These are phyloP conservation scores for Aspergillus biplanus DNA, from an alignment of 495 filamentous ascomycete species.

Conservation along the genomic window DNA sequence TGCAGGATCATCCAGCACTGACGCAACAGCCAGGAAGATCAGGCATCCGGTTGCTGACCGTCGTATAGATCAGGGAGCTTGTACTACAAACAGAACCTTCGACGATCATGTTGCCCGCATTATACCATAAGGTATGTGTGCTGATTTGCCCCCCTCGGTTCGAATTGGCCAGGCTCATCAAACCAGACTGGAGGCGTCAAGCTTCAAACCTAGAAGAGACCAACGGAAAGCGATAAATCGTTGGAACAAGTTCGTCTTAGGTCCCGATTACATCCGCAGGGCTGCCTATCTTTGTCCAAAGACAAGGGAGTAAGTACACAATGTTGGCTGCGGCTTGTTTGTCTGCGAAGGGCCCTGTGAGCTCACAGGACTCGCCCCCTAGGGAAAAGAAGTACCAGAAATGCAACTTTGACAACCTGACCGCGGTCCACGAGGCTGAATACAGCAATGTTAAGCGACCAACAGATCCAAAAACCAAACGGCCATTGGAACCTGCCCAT, in stretches of 20 bases:
- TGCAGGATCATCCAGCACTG: constrained; percentile 3
- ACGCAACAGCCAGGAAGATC: too few relatives aligned
- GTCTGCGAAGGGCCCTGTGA: neutral
- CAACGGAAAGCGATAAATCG: constrained; percentile 87
- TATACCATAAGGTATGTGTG: constrained; percentile 77
- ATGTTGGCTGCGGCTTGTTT: constrained; percentile 1
- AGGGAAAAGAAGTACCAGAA: constrained; percentile 75
- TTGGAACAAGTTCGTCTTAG: constrained; percentile 86
- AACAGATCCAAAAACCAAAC: constrained; percentile 54
- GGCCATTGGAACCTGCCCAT: constrained; percentile 72
- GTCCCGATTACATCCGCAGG: constrained; percentile 74
- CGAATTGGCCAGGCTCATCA: constrained; percentile 17
- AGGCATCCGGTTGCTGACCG: constrained; percentile 17
- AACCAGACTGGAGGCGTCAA: constrained; percentile 66
- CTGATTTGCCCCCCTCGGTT: constrained; percentile 9
- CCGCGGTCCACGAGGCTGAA: constrained; percentile 73
- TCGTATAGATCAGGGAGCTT: constrained; percentile 66
- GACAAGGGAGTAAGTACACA: constrained; percentile 65
- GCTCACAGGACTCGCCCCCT: constrained; percentile 18
- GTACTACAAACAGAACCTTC: constrained; percentile 90
- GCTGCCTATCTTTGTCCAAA: constrained; percentile 74
- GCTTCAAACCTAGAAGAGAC: constrained; percentile 73
- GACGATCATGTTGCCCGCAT: constrained; percentile 87
- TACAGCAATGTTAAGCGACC: constrained; percentile 59
- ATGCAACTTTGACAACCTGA: constrained; percentile 72